phyloP scores from a whole-genome alignment of 1,284 basidiomycete genomes.

The Fistulina hepatica region DNA sequence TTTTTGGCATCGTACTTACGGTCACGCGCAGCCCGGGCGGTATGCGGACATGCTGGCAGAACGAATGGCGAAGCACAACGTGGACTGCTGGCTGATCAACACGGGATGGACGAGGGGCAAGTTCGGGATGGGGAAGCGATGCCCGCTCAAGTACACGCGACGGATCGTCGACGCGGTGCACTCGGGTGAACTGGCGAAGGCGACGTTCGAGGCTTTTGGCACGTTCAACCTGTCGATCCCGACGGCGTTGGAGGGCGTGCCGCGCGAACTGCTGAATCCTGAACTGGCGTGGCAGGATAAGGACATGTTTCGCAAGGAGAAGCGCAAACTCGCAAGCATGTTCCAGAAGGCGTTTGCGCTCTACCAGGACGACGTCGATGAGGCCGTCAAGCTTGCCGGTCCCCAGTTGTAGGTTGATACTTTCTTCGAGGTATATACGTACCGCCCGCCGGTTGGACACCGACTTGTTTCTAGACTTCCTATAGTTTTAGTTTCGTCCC shows the following conservation, averaged over 20 bases:
- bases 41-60: slow-evolving; percentile 98
- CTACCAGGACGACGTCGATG: slow-evolving; percentile 77
- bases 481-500: no score
- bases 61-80: slow-evolving; percentile 85
- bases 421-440: no score
- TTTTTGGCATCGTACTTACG: not conserved
- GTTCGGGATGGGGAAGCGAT: slow-evolving; percentile 85
- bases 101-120: slow-evolving; percentile 97
- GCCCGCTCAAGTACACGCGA: slow-evolving; percentile 92
- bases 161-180: slow-evolving; percentile 97
- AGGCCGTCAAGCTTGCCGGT: slow-evolving; percentile 70
- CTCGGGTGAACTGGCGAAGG: slow-evolving; percentile 81
- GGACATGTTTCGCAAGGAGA: slow-evolving; percentile 77
- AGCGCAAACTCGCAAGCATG: slow-evolving; percentile 82
- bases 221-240: slow-evolving; percentile 79
- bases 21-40: slow-evolving; percentile 65
- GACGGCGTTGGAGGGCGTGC: slow-evolving; percentile 71
- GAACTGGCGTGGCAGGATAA: slow-evolving; percentile 76
- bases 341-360: slow-evolving; percentile 87
- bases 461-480: no score
- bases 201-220: slow-evolving; percentile 78
- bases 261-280: slow-evolving; percentile 83
- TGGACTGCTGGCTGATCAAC: slow-evolving; percentile 98
- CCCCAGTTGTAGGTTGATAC: slow-evolving; percentile 33
- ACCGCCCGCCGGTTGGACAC: no score